Base-by-base conservation (phyloP, 768 basidiomycete species). In the Clathrus columnatus region DNA sequence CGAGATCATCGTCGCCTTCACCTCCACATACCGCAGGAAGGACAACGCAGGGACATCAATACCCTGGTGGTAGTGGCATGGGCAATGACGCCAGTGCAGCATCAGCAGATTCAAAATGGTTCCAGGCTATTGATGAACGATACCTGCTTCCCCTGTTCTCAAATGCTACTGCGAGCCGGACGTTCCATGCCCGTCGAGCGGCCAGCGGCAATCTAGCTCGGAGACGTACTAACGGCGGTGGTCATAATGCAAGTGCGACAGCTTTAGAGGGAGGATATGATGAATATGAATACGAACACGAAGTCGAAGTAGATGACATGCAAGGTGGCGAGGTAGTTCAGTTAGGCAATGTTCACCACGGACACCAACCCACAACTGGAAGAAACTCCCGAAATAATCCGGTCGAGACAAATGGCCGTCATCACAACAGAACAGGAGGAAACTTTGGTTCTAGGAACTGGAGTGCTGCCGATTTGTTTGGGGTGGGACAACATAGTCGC, bases 141-240 rank as follows among this genome's bases (percentile, higher is more conserved):
- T 99, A 95, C 67, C 73, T 99, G 18, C 70, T 98, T 2, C 94
- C 94, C 20, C 73, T 97, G 32, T 98, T 92, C 73, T 91, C 90
- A 48, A 93, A 93, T 64, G 89, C 88, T 16, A 91, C 91, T 0
- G 91, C 91, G 17, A 89, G 86, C 60, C 76, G 90, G 62, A 85
- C 85, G 58, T 91, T 89, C 75, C 84, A 92, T 62, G 89, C 90
- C 2, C 80, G 87, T 11, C 36, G 36, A 14, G n/a, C 36, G n/a
- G 36, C 36, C 36, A 36, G 10, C n/a, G 36, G 36, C n/a, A 36
- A 36, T 8, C 14, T 36, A 11, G 36, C 36, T 4, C 36, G 36
- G 36, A 36, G 36, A 8, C 36, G 36, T 36, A 36, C 11, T n/a
- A 8, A n/a, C 36, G 36, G 36, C n/a, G n/a, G n/a, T n/a, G n/a